Percentiles rank a stretch among this genome's conserved stretches.
These are phyloP conservation scores for Hypoxylon sp. DNA, from an alignment of 2,329 filamentous ascomycete species.

Conservation along the genomic window DNA sequence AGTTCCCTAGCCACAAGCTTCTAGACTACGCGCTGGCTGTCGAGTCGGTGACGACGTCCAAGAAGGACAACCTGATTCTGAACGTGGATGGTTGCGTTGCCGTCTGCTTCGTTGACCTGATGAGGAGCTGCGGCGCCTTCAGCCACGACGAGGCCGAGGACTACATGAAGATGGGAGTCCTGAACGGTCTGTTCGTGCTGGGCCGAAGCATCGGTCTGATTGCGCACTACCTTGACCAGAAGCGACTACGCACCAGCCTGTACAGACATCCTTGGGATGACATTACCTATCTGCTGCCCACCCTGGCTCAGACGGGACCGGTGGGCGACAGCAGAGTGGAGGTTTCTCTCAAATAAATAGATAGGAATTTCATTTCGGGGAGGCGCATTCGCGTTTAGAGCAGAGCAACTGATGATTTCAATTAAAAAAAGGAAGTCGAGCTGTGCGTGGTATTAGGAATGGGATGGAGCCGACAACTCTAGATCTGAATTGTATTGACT, in stretches of 20 bases:
- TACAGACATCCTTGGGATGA: constrained; percentile 99
- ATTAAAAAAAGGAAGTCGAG: constrained; percentile 16
- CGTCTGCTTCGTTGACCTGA: constrained; percentile 97
- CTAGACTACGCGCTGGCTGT: constrained; percentile 98
- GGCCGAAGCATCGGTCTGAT: constrained; percentile 98
- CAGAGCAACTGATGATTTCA: constrained; percentile 23
- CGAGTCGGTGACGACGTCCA: constrained; percentile 96
- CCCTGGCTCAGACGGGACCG: constrained; percentile 72
- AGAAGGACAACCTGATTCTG: constrained; percentile 99
- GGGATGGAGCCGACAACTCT: constrained; percentile 19
- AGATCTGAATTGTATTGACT: constrained; percentile 34
- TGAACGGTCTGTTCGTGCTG: constrained; percentile 98
- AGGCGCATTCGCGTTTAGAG: constrained; percentile 25
- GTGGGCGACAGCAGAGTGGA: constrained; percentile 89
- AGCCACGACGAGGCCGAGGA: constrained; percentile 96
- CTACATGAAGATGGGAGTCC: constrained; percentile 98
- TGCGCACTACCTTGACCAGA: constrained; percentile 99
- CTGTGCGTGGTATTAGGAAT: constrained; percentile 30
- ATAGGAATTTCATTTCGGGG: constrained; percentile 40
- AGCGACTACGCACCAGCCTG: constrained; percentile 96
- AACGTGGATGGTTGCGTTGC: constrained; percentile 99
- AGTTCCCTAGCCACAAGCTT: constrained; percentile 97
- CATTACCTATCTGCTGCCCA: constrained; percentile 93
- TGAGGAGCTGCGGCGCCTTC: constrained; percentile 98
- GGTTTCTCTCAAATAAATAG: constrained; percentile 72